Conservation (phyloP, 2,329 filamentous ascomycete genomes). For the Trichoderma atroviride region DNA sequence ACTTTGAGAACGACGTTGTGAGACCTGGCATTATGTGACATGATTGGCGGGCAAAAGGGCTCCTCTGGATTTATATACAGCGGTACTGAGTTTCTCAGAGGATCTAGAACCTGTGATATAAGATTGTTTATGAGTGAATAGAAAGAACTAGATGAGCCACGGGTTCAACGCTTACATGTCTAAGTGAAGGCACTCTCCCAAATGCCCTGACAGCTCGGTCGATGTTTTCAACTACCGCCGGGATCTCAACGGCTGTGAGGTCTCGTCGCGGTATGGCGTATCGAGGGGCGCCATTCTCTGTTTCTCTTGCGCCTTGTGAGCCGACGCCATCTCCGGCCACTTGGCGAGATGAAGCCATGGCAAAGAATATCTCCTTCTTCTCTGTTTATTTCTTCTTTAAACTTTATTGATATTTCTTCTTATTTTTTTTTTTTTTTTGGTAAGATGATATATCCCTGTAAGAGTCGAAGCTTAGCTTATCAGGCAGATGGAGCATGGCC, state of each 20-base stretch:
- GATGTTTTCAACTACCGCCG: conserved; percentile 48
- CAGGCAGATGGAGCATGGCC: background rate
- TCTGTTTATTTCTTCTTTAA: background rate
- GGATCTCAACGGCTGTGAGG: conserved; percentile 48
- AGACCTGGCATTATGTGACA: conserved; percentile 73
- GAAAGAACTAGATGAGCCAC: background rate
- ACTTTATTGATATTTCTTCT: background rate
- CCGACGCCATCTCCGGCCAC: conserved; percentile 5
- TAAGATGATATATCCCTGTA: background rate
- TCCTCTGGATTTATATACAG: conserved; percentile 81
- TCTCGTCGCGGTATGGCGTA: conserved; percentile 41
- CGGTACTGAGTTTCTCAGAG: conserved; percentile 57
- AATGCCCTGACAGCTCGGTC: conserved; percentile 48
- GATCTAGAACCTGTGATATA: conserved; percentile 48
- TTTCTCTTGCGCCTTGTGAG: conserved; percentile 6
- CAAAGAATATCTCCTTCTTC: background rate
- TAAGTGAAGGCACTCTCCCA: conserved; percentile 43
- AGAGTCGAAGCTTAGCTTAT: background rate
- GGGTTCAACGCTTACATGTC: conserved; percentile 39
- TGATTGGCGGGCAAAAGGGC: conserved; percentile 74
- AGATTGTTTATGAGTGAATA: background rate
- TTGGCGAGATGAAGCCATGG: background rate
- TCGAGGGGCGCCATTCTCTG: conserved; percentile 37
- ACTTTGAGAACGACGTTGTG: conserved; percentile 87
- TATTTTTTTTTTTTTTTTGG: background rate